A percentile compares a stretch with the other conserved stretches of the same genome.
phyloP scores from a whole-genome alignment of 1,284 basidiomycete species.

The Cryptococcus jaspeensis region DNA sequence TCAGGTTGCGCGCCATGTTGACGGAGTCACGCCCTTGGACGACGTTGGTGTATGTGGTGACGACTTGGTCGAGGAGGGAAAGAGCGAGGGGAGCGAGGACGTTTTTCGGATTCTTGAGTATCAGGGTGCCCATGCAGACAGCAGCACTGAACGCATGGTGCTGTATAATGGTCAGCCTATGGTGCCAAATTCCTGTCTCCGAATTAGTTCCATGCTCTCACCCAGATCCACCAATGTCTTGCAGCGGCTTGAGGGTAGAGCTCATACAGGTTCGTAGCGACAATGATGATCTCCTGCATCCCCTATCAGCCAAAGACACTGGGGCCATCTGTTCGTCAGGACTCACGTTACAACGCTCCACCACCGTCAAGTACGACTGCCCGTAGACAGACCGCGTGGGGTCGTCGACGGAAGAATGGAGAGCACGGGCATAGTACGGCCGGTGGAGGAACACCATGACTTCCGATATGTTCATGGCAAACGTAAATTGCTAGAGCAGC shows the following conservation, averaged over 20 bases:
- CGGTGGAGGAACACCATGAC: slow-evolving; percentile 21
- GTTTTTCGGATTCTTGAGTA: slow-evolving; percentile 15
- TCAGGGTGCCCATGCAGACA: slow-evolving; percentile 20
- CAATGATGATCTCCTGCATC: too few species aligned
- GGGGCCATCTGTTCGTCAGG: not conserved
- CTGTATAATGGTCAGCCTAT: slow-evolving; percentile 10
- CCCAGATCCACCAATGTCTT: slow-evolving; percentile 11
- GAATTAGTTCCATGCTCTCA: slow-evolving; percentile 9
- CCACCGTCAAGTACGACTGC: slow-evolving; percentile 19
- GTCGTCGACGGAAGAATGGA: slow-evolving; percentile 16
- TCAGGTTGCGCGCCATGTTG: slow-evolving; percentile 23
- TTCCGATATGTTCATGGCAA: slow-evolving; percentile 23
- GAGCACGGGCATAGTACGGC: slow-evolving; percentile 24
- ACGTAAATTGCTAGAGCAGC: slow-evolving; percentile 20
- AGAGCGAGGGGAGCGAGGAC: slow-evolving; percentile 22
- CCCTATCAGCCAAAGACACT: too few species aligned
- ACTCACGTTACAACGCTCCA: slow-evolving; percentile 17
- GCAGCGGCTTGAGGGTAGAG: slow-evolving; percentile 4
- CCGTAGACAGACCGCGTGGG: slow-evolving; percentile 18
- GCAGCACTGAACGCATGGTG: slow-evolving; percentile 26
- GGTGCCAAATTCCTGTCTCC: too few species aligned
- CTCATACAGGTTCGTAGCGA: slow-evolving; percentile 4
- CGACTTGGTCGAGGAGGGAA: slow-evolving; percentile 23
- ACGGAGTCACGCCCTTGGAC: slow-evolving; percentile 14
- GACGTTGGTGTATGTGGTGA: slow-evolving; percentile 22